Conservation (phyloP, 805 yeast species). For the Wickerhamiella occidentalis region DNA sequence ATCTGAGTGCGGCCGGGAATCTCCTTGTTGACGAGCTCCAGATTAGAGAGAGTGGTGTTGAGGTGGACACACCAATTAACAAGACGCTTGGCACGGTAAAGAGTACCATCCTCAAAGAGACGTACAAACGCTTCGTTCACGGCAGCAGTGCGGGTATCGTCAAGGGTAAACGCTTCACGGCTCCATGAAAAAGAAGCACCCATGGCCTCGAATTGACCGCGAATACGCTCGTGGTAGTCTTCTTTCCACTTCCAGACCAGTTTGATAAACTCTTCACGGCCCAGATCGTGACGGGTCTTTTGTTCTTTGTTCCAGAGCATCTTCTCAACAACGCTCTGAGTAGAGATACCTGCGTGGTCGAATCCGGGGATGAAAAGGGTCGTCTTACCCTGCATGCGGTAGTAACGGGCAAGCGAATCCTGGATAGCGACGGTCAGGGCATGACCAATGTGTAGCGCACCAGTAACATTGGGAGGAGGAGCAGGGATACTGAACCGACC, state of each 20-base stretch:
- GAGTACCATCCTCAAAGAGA: constrained; percentile 86
- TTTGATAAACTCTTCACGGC: constrained; percentile 78
- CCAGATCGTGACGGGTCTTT: constrained; percentile 87
- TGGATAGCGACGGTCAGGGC: constrained; percentile 92
- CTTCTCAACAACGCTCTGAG: constrained; percentile 96
- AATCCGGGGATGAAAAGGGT: constrained; percentile 90
- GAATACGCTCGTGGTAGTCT: constrained; percentile 76
- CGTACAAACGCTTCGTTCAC: constrained; percentile 86
- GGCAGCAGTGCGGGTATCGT: constrained; percentile 62
- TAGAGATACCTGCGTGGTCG: constrained; percentile 98
- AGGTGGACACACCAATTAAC: constrained; percentile 94
- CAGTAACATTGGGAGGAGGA: constrained; percentile 99
- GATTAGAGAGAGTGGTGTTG: constrained; percentile 89
- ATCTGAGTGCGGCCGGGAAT: constrained; percentile 69
- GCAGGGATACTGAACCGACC: constrained; percentile 88
- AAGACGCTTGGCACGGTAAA: constrained; percentile 84
- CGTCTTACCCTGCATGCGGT: constrained; percentile 96
- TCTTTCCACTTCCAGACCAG: constrained; percentile 99
- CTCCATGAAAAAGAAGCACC: constrained; percentile 98
- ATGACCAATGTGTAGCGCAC: constrained; percentile 97
- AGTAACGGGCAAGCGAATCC: constrained; percentile 82
- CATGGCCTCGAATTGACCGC: constrained; percentile 66
- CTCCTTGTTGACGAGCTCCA: constrained; percentile 91
- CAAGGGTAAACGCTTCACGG: constrained; percentile 87
- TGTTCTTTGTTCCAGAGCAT: constrained; percentile 79